These are phyloP conservation scores for Fusarium robinianum DNA, from an alignment of 2,329 filamentous ascomycete species.

Conservation along the genomic window DNA sequence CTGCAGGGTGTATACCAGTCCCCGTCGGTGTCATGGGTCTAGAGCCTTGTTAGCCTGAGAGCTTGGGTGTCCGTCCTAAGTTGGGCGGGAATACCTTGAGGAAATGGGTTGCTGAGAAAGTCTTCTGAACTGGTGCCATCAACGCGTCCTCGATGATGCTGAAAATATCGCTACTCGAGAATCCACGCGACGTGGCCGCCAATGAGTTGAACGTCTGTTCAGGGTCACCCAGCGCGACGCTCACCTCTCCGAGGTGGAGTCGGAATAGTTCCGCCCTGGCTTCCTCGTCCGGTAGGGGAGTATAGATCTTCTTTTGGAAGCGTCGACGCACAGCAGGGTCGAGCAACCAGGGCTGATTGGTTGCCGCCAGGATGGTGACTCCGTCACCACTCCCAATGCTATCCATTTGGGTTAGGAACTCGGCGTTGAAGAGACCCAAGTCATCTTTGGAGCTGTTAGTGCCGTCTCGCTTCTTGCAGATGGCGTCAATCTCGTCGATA, in stretches of 20 bases:
- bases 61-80: not conserved
- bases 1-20: conserved; percentile 20
- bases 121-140: conserved; percentile 14
- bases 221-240: not conserved
- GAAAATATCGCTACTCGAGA: conserved; percentile 14
- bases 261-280: conserved; percentile 13
- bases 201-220: conserved; percentile 1
- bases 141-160: conserved; percentile 14
- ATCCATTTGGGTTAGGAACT: conserved; percentile 20
- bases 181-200: conserved; percentile 4
- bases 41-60: not conserved
- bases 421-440: conserved; percentile 10
- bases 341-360: conserved; percentile 14
- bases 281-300: conserved; percentile 10
- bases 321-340: conserved; percentile 12
- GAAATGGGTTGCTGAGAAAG: conserved; percentile 13
- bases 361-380: conserved; percentile 15
- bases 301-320: conserved; percentile 17
- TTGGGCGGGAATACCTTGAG: conserved; percentile 4
- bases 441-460: conserved; percentile 1
- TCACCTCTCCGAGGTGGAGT: conserved; percentile 11
- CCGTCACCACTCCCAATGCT: conserved; percentile 9
- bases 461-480: conserved; percentile 10
- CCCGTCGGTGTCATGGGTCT: conserved; percentile 11
- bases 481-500: conserved; percentile 19